Evolutionary conservation across 768 basidiomycete species (phyloP).

Genomic region (Chiua virens): DNA sequence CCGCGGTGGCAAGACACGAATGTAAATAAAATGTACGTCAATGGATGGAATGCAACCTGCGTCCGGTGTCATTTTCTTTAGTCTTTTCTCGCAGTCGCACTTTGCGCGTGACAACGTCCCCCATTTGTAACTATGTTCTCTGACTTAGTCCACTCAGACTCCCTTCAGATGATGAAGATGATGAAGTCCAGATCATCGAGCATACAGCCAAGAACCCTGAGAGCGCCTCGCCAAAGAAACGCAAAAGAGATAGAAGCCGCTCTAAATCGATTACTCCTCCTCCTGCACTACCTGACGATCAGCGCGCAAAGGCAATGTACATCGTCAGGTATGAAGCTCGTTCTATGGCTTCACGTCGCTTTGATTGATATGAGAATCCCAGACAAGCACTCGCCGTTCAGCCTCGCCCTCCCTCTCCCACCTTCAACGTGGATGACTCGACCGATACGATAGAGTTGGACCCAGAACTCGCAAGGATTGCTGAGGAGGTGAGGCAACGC

Average conservation of each 20-base stretch:
- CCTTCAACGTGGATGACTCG: slow-evolving; percentile 41
- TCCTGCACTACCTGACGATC: slow-evolving; percentile 54
- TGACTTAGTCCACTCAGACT: slow-evolving; percentile 26
- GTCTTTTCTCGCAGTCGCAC: not conserved
- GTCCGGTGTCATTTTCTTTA: not conserved
- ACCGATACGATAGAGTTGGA: slow-evolving; percentile 51
- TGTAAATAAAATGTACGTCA: slow-evolving; percentile 42
- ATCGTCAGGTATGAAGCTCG: slow-evolving; percentile 53
- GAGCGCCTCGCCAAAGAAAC: slow-evolving; percentile 36
- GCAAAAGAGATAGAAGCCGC: slow-evolving; percentile 52
- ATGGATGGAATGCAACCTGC: not conserved
- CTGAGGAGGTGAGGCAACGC: slow-evolving; percentile 36
- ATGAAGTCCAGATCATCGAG: slow-evolving; percentile 43
- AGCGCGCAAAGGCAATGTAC: slow-evolving; percentile 55
- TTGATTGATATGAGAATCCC: slow-evolving; percentile 3
- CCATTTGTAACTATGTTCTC: not conserved
- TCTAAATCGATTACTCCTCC: slow-evolving; percentile 79
- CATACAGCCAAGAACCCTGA: slow-evolving; percentile 20
- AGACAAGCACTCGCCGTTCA: slow-evolving; percentile 50
- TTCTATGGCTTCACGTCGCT: not conserved
- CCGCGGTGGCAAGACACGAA: slow-evolving; percentile 47
- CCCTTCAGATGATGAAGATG: slow-evolving; percentile 46
- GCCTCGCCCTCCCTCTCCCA: slow-evolving; percentile 50
- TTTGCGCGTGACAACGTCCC: slow-evolving; percentile 4
- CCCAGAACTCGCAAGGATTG: slow-evolving; percentile 64